These are phyloP conservation scores for Acanthamoeba polyphaga DNA, from an alignment of 208 protist genomes.

Conservation along the genomic window DNA sequence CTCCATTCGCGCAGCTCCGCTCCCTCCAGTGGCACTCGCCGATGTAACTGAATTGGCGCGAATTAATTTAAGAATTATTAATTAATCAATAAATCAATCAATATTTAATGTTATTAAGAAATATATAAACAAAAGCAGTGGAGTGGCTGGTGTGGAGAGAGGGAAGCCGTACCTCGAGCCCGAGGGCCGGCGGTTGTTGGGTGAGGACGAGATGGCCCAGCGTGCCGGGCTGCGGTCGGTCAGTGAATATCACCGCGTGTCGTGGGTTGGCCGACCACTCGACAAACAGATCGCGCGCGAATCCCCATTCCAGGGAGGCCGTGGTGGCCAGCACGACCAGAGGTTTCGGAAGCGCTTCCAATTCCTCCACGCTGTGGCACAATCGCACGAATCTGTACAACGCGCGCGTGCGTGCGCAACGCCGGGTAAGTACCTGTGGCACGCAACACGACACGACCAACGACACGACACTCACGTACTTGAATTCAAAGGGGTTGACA, in stretches of 20 bases:
- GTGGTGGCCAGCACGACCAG: slow-evolving; percentile 81
- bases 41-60: not conserved
- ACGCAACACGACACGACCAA: not conserved
- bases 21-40: slow-evolving; percentile 54
- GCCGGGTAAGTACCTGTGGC: not conserved
- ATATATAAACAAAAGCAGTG: not conserved
- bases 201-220: slow-evolving; percentile 28
- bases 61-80: not conserved
- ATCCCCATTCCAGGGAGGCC: slow-evolving; percentile 73
- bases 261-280: slow-evolving; percentile 82
- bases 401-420: slow-evolving; percentile 6
- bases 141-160: not conserved
- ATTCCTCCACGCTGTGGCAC: slow-evolving; percentile 50
- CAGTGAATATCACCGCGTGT: slow-evolving; percentile 88
- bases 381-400: slow-evolving; percentile 72
- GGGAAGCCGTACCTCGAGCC: not conserved
- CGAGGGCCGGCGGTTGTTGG: not conserved
- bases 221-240: slow-evolving; percentile 74
- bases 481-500: slow-evolving; percentile 85
- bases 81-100: not conserved
- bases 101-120: not conserved
- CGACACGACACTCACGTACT: slow-evolving; percentile 46
- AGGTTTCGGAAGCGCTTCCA: slow-evolving; percentile 75
- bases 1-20: slow-evolving; percentile 30
- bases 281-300: slow-evolving; percentile 87